These are phyloP conservation scores for Chrysoporthe puriensis DNA, from an alignment of 2,329 filamentous ascomycete genomes.

Conservation along the genomic window DNA sequence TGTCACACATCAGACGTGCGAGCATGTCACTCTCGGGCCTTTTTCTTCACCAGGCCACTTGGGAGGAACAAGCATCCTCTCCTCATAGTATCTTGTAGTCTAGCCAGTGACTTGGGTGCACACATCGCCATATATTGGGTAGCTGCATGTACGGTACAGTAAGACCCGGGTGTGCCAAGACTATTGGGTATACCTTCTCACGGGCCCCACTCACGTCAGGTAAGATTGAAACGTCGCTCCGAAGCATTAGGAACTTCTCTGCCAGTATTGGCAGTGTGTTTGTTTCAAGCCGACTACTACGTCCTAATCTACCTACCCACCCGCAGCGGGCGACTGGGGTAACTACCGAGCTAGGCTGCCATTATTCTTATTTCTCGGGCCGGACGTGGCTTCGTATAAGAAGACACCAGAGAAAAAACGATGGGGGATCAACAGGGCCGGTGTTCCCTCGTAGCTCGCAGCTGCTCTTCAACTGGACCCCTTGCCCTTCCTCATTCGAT, in stretches of 20 bases:
- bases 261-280: background rate
- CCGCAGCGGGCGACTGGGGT: background rate
- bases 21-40: background rate
- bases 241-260: background rate
- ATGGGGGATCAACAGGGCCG: background rate
- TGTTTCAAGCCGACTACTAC: slow-evolving; percentile 8
- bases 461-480: background rate
- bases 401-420: background rate
- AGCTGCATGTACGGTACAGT: background rate
- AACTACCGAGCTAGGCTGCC: slow-evolving; percentile 1
- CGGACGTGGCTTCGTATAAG: slow-evolving; percentile 11
- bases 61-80: background rate
- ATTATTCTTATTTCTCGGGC: background rate
- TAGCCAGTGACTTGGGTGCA: background rate
- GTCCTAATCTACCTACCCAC: background rate
- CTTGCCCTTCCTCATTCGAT: background rate
- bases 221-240: background rate
- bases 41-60: background rate
- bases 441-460: slow-evolving; percentile 3
- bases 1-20: background rate
- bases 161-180: background rate
- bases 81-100: background rate
- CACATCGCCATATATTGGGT: background rate
- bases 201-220: background rate
- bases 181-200: background rate